Evolutionary conservation across 1,284 basidiomycete species (phyloP), one percentile per base, ranked within the genome.

Genomic region (Moniliella sp.): DNA sequence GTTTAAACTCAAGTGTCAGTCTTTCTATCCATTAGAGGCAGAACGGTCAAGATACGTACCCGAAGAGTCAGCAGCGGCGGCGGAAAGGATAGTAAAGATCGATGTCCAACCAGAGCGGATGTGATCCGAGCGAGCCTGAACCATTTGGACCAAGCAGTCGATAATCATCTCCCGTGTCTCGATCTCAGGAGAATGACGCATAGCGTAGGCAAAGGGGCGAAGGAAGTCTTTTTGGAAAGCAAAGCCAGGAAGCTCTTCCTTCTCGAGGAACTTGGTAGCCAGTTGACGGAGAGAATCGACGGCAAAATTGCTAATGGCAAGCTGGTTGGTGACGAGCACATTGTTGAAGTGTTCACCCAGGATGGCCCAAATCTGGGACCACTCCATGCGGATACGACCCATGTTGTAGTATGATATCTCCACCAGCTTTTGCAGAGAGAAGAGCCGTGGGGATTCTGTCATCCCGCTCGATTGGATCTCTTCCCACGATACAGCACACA

Each of bases 381-480:
- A 99, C 61, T 99, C 91, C 37, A 99, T 67, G 62, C 91, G 80
- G 59, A 99, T 99, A 37, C 91, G 78, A 39, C 70, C 76, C 91
- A 99, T 99, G 65, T 99, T 99, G 67, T 99, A 99, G 64, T 99
- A 99, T 14, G 84, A 91, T 43, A 99, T 99, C 61, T 99, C 91
- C 29, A 99, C 91, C 28, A 99, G 68, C 65, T 97, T 99, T 61
- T 97, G 91, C 42, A 99, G 65, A 61, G 86, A 93, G 68, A 99
- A 99, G 37, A 94, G 68, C 29, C 91, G 74, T 2, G 91, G 91
- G 44, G 83, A 76, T 15, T 61, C 62, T 4, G 83, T 86, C 25
- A 84, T 65, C 14, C 86, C 84, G 0, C 86, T 93, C 1, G 83
- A 86, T 61, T 93, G 84, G 32, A 99, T 99, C 64, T 99, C 91